Evolutionary conservation across 352 stramenopile species (phyloP).

Genomic region (Aphanomyces euteiches): DNA sequence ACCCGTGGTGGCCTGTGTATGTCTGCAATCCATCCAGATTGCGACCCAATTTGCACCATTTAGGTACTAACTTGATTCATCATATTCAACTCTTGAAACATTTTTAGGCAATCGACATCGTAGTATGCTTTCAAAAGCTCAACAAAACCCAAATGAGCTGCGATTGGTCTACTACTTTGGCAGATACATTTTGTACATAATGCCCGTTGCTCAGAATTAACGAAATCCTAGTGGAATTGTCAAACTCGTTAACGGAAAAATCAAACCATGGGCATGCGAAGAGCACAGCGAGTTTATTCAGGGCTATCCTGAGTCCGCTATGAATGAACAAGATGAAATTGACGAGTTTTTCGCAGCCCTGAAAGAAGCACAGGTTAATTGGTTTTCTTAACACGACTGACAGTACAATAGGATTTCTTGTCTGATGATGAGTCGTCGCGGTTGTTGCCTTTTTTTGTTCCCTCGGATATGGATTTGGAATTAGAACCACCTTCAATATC

Average conservation of each 20-base stretch:
- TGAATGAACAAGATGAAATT: slow-evolving; percentile 4
- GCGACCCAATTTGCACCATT: background rate
- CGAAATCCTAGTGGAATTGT: slow-evolving; percentile 3
- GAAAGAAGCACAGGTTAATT: slow-evolving; percentile 14
- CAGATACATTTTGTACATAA: background rate
- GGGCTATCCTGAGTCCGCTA: background rate
- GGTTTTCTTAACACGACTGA: background rate
- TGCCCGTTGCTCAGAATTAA: background rate
- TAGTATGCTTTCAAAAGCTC: background rate
- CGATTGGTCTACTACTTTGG: slow-evolving; percentile 18
- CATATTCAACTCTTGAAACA: background rate
- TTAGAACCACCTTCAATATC: background rate
- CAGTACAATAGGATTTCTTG: background rate
- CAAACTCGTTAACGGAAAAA: slow-evolving; percentile 3
- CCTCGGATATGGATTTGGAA: background rate
- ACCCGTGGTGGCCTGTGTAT: slow-evolving; percentile 15
- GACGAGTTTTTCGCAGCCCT: slow-evolving; percentile 12
- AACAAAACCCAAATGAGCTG: background rate
- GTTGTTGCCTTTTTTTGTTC: slow-evolving; percentile 9
- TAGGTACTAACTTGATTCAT: slow-evolving; percentile 3
- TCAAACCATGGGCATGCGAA: slow-evolving; percentile 9
- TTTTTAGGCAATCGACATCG: background rate
- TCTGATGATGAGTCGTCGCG: background rate
- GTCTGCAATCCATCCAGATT: slow-evolving; percentile 4
- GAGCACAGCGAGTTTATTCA: slow-evolving; percentile 3